These are phyloP conservation scores for Botrytis paeoniae DNA, from an alignment of 2,329 filamentous ascomycete genomes.

Conservation along the genomic window DNA sequence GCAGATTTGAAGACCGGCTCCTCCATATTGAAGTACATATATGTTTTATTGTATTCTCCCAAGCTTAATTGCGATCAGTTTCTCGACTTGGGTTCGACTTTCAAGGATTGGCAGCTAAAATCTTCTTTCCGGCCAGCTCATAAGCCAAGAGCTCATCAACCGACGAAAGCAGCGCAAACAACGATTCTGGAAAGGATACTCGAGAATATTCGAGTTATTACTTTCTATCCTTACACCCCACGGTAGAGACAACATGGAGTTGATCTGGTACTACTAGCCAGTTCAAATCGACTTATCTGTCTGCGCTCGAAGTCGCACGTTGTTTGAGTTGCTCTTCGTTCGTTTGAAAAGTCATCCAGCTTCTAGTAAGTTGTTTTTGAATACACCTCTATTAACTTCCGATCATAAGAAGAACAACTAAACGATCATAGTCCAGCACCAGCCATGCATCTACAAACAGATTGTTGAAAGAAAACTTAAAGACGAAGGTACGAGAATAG, in stretches of 20 bases:
- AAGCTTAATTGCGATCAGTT: background rate
- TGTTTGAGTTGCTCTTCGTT: background rate
- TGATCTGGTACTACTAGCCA: background rate
- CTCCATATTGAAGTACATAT: background rate
- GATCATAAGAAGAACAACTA: background rate
- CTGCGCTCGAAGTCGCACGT: background rate
- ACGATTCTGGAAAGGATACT: background rate
- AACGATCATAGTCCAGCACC: background rate
- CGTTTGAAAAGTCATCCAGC: background rate
- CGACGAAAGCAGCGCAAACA: background rate
- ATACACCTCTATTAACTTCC: accelerated
- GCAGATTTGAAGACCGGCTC: background rate
- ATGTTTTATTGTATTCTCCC: background rate
- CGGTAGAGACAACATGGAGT: background rate
- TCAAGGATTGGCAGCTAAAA: background rate
- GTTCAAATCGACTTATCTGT: background rate
- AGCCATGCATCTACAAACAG: background rate
- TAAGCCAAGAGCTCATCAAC: too few species aligned
- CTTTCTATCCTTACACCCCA: background rate
- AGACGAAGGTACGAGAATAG: background rate
- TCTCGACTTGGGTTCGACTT: too few species aligned
- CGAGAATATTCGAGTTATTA: background rate
- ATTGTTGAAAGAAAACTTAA: background rate
- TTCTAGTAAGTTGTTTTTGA: background rate
- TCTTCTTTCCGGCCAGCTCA: too few species aligned